Evolutionary conservation across 179 eudicot species (phyloP), one percentile per base, ranked within the genome.

Genomic region (Pouteria campechiana): DNA sequence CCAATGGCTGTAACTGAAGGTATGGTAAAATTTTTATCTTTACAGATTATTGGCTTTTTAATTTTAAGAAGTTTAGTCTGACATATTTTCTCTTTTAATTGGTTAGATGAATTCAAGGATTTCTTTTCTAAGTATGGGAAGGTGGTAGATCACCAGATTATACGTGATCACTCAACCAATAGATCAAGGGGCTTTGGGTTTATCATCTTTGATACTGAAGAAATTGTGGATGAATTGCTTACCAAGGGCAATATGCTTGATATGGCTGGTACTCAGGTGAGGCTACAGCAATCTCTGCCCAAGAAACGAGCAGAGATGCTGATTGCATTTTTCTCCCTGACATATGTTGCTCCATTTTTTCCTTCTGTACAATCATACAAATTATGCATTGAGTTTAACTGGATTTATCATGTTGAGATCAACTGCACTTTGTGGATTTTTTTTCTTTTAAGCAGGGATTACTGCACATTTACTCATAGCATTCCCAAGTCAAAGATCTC

Each of bases 161-260:
- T 82, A 44, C 53, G 67, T 19, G 95, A 85, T 44, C 95, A 76
- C 42, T 76, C 66, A 23, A 81, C 78, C 27, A 76, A 83, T 44
- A 82, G 88, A 16, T 76, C 95, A 32, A 63, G 88, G 47, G 88
- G 95, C 23, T 85, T 85, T 57, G 95, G 95, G 4, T 85, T 85
- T 64, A 46, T 82, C 19, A 65, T 83, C 10, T 85, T 81, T 58
- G 95, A 85, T 52, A 53, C 46, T 46, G 95, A 81, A 53, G 72
- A 72, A 49, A 69, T 65, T 37, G 95, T 85, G 36, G 88, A 85
- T 61, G 73, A 78, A 11, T 33, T 85, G 23, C 52, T 85, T 27
- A 65, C 88, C 7, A 45, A 69, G 6, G 93, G 93, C 24, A 66
- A 71, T 49, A 76, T 65, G 79, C 68, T 75, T 41, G 93, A 85